Base-by-base conservation (phyloP, 1,139 yeast species). In the Scheffersomyces segobiensis region DNA sequence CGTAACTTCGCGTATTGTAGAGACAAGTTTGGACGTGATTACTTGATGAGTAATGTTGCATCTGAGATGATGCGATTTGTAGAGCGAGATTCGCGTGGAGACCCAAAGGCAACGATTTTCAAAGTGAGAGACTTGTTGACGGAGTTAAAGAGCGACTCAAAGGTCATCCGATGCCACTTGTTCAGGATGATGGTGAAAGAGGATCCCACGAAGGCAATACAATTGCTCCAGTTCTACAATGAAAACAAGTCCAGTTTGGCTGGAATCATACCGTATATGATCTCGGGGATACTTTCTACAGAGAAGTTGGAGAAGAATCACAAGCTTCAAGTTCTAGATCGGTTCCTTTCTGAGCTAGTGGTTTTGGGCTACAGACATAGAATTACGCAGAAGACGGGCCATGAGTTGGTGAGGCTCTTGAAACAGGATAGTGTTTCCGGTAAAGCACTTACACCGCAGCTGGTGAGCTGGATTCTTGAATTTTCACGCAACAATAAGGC, bases 231-330 rank as follows among this genome's bases (percentile, higher is more conserved):
- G 1, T 60, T 60, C 39, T 71, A 73, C 61, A 57, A 65, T 32
- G 54, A 62, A 7, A 65, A 63, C 19, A 67, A 68, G 52, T 53
- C 64, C 3, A 53, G 62, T 5, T 56, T 76, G 24, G 59, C 66
- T 3, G 69, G 69, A 4, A 64, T 68, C 19, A 52, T 65, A 12
- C 59, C 61, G 26, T 62, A 58, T 19, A 60, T 69, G 46, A 68
- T 73, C 56, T 63, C 70, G 20, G 81, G 79, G 2, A 65, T 76
- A 1, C 57, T 77, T 8, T 57, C 63, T 8, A 62, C 71, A 17
- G 52, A 55, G 5, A 58, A 50, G 3, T 60, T 72, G 49, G 56
- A 57, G 2, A 59, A 63, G 5, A 61, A 63, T 48, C 65, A 65
- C 14, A 66, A 64, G 55, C 54, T 75, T n/a, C 57, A 57, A 10